Evolutionary conservation across 2,329 filamentous ascomycete species (phyloP).

Genomic region (Biscogniauxia marginata): DNA sequence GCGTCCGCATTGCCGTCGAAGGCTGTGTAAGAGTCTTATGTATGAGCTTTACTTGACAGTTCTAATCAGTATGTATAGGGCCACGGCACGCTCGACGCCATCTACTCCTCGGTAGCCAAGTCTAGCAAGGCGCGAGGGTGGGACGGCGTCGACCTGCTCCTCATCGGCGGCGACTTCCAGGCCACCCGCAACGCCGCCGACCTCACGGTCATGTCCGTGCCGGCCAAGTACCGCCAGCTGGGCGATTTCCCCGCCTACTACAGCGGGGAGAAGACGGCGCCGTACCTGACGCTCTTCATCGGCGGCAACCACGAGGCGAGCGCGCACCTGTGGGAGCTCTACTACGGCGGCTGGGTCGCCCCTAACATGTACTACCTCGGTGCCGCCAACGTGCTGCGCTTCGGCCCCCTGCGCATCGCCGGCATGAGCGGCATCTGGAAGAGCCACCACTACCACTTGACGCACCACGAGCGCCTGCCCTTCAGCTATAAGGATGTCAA

Average conservation of each 20-base stretch:
- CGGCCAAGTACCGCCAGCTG: constrained; percentile 80
- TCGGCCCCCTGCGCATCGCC: constrained; percentile 83
- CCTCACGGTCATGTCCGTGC: constrained; percentile 84
- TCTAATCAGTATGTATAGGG: constrained; percentile 56
- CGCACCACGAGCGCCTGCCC: constrained; percentile 82
- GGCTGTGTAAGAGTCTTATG: constrained; percentile 66
- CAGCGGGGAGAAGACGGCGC: constrained; percentile 71
- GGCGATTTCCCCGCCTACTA: constrained; percentile 97
- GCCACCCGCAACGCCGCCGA: constrained; percentile 87
- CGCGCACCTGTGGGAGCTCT: constrained; percentile 86
- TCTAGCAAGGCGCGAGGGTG: constrained; percentile 71
- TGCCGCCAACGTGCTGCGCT: constrained; percentile 80
- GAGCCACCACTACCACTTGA: constrained; percentile 78
- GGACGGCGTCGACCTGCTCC: constrained; percentile 81
- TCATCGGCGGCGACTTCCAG: constrained; percentile 97
- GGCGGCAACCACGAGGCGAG: constrained; percentile 95
- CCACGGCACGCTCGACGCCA: constrained; percentile 87
- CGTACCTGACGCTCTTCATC: constrained; percentile 88
- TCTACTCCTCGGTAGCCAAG: constrained; percentile 75
- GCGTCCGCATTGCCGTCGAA: constrained; percentile 77
- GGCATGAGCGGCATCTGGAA: constrained; percentile 96
- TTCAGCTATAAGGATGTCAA: constrained; percentile 75
- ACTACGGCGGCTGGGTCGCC: constrained; percentile 95
- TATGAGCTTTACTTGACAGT: not conserved
- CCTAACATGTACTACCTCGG: constrained; percentile 98